These are phyloP conservation scores for Glebionis coronaria DNA, from an alignment of 129 eudicot species.

Conservation along the genomic window DNA sequence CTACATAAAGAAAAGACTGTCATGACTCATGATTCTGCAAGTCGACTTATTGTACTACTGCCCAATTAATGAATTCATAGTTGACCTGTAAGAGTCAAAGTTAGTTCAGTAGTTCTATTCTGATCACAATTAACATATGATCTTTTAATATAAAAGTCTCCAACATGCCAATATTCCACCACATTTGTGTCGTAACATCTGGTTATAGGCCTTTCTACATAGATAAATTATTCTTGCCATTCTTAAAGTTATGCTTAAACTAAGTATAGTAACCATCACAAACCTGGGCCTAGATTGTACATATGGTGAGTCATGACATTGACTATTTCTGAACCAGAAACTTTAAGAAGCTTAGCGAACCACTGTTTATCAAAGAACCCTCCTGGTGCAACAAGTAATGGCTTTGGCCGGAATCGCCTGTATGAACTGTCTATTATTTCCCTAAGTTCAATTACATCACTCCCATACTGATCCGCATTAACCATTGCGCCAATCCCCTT, in stretches of 20 bases:
- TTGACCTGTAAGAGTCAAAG: conserved; percentile 19
- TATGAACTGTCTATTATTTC: conserved; percentile 52
- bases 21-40: background rate
- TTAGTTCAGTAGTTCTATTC: background rate
- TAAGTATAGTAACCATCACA: conserved; percentile 15
- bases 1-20: conserved; percentile 35
- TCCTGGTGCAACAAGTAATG: conserved; percentile 80
- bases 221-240: background rate
- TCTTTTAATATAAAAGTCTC: background rate
- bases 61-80: background rate
- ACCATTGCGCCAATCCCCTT: conserved; percentile 84
- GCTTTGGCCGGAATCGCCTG: conserved; percentile 40
- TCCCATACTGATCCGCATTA: conserved; percentile 65
- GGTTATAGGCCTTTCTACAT: background rate
- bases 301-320: conserved; percentile 76
- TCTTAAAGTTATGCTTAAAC: background rate
- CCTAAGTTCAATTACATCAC: conserved; percentile 55
- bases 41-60: background rate
- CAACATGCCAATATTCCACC: background rate
- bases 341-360: conserved; percentile 65
- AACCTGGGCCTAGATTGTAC: conserved; percentile 89
- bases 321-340: conserved; percentile 62
- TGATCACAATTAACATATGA: background rate
- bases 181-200: background rate
- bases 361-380: conserved; percentile 82